A percentile compares a stretch with the other conserved stretches of the same genome.
Evolutionary conservation across 257 asterid species (phyloP).

Genomic region (Fraxinus pennsylvanica): DNA sequence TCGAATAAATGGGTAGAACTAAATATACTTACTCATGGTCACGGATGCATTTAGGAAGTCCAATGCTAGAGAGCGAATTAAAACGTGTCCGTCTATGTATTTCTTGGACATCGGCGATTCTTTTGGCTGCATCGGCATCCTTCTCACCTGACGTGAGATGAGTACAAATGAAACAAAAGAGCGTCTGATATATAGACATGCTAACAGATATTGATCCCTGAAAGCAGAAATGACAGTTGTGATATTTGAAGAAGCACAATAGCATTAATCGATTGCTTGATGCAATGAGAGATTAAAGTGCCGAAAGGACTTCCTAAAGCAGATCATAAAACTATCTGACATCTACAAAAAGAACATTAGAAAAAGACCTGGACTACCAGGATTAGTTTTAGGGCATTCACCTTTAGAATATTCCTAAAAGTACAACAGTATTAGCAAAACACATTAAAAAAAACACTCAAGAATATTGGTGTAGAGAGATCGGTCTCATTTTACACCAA

Average conservation of each 20-base stretch:
- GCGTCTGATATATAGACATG: conserved; percentile 92
- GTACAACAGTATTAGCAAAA: neutral
- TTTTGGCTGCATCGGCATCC: conserved; percentile 66
- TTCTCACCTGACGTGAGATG: conserved; percentile 94
- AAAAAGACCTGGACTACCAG: neutral
- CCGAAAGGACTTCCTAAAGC: neutral
- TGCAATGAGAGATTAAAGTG: neutral
- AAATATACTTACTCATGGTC: conserved; percentile 86
- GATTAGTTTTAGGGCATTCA: neutral
- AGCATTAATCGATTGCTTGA: neutral
- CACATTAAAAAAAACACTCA: neutral
- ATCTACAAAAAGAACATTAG: neutral
- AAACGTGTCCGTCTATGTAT: conserved; percentile 88
- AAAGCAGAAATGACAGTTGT: conserved; percentile 19
- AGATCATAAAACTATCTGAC: neutral
- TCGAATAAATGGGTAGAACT: neutral
- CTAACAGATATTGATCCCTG: conserved; percentile 98
- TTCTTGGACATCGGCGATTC: conserved; percentile 86
- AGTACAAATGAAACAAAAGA: conserved; percentile 78
- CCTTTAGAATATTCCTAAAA: neutral
- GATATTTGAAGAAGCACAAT: conserved; percentile 15
- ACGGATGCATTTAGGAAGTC: conserved; percentile 71
- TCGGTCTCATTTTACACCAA: neutral
- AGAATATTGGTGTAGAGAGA: neutral
- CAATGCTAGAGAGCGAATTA: conserved; percentile 48